Percentiles rank a stretch among this genome's conserved stretches.
These are phyloP conservation scores for Roridomyces roridus DNA, from an alignment of 768 basidiomycete genomes.

Conservation along the genomic window DNA sequence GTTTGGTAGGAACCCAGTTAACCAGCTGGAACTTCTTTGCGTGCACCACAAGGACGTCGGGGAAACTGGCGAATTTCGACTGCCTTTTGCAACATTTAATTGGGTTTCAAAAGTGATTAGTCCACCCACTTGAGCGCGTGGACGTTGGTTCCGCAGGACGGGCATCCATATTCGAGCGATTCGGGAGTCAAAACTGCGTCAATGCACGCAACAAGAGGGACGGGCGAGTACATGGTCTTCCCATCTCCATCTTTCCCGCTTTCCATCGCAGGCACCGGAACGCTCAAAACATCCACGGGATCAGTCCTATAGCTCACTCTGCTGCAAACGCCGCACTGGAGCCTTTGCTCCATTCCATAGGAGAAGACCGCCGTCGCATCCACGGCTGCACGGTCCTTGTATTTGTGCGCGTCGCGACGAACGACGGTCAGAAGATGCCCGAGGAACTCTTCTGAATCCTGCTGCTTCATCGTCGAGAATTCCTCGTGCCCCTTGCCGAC, in stretches of 20 bases:
- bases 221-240: slow-evolving; percentile 67
- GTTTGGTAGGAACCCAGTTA: slow-evolving; percentile 96
- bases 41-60: slow-evolving; percentile 86
- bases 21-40: slow-evolving; percentile 94
- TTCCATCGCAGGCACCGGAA: slow-evolving; percentile 77
- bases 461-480: slow-evolving; percentile 96
- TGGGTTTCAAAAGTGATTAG: not conserved
- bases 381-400: slow-evolving; percentile 40
- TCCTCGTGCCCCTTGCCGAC: slow-evolving; percentile 93
- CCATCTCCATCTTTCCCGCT: slow-evolving; percentile 61
- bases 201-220: slow-evolving; percentile 66
- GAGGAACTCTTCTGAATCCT: slow-evolving; percentile 96
- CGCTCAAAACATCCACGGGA: slow-evolving; percentile 74
- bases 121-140: slow-evolving; percentile 71
- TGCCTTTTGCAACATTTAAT: slow-evolving; percentile 51
- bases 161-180: slow-evolving; percentile 81
- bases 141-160: slow-evolving; percentile 71
- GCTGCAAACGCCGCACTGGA: slow-evolving; percentile 81
- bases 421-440: slow-evolving; percentile 78
- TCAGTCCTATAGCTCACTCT: slow-evolving; percentile 87
- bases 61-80: slow-evolving; percentile 83
- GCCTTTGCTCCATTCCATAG: slow-evolving; percentile 85
- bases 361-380: slow-evolving; percentile 82
- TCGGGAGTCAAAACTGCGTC: slow-evolving; percentile 64
- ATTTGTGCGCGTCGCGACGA: slow-evolving; percentile 66